Evolutionary conservation across 768 basidiomycete genomes (phyloP), one percentile per base, ranked within the genome.

Genomic region (Leccinum olivaceopallidum): DNA sequence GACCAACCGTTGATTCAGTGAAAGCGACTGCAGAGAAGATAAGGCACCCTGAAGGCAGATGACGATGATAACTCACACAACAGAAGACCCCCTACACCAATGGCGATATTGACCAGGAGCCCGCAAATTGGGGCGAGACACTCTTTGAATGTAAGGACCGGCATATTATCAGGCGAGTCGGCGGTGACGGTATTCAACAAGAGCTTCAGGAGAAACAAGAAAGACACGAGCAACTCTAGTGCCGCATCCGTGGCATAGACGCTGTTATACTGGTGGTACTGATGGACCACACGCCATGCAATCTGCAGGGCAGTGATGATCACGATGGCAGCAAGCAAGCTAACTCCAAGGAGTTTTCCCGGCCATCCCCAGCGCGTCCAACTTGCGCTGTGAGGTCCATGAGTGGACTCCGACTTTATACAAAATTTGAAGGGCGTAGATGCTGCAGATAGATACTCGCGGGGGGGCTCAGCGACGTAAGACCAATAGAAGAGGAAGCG

Each of bases 401-500:
- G 56, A 53, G 62, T 64, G 52, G 62, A 52, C 39, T 66, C 58
- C 6, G 71, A 53, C 42, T 44, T 44, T 24, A 36, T 20, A 32
- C 67, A 57, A 57, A 69, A 67, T 9, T 18, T 44, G n/a, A 44
- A 20, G 42, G 39, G 26, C 65, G 64, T 20, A 59, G 70, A 18
- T 62, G 67, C 59, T 82, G 83, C 47, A 49, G 57, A 60, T 16
- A 53, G 32, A 24, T 49, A 56, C 53, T 58, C 60, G 73, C 78
- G 36, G n/a, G 88, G 86, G 53, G 85, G 79, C 59, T 79, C 78
- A 16, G 83, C 80, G 47, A 87, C 85, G 60, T 86, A 83, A 42
- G 74, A 74, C 90, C 90, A 92, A 62, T 85, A 85, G 67, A 85
- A 90, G 16, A 91, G 67, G 67, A 85, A 85, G 39, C 86, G 80